phyloP scores from a whole-genome alignment of 176 grass and related monocot species.

The Oryza glaberrima region DNA sequence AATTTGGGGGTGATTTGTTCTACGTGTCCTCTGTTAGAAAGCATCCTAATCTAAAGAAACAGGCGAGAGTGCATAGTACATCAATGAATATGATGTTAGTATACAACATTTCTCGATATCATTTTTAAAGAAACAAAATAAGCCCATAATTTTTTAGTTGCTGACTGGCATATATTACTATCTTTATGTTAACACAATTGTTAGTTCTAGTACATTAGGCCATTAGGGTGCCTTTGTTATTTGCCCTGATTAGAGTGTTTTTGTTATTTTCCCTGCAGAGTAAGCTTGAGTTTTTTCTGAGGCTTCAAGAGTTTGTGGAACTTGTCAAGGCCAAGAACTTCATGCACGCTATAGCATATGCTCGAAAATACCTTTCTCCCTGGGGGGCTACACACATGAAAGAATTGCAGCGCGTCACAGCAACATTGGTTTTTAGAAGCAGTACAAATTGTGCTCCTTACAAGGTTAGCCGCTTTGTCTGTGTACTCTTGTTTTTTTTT shows the following conservation, averaged over 20 bases:
- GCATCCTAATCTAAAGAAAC: conserved; percentile 4
- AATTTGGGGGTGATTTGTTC: conserved; percentile 5
- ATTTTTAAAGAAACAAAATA: conserved; percentile 33
- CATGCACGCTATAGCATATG: conserved; percentile 81
- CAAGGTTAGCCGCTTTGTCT: conserved; percentile 62
- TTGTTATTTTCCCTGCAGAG: conserved; percentile 66
- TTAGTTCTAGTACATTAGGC: background rate
- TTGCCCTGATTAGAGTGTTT: conserved; percentile 11
- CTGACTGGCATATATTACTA: background rate
- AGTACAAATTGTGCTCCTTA: conserved; percentile 74
- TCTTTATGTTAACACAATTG: conserved; percentile 3
- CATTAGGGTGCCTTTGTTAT: conserved; percentile 6
- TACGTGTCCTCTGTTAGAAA: background rate
- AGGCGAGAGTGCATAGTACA: background rate
- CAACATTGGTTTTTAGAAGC: conserved; percentile 82
- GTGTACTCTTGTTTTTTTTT: conserved; percentile 28
- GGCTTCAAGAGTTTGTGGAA: conserved; percentile 98
- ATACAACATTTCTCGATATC: background rate
- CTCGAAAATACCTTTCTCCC: conserved; percentile 91
- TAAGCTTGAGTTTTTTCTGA: conserved; percentile 92
- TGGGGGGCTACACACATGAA: conserved; percentile 81
- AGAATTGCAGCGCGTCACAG: conserved; percentile 85
- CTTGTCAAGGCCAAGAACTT: conserved; percentile 76
- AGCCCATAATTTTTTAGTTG: conserved; percentile 19
- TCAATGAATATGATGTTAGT: too few species aligned